phyloP scores from a whole-genome alignment of 768 basidiomycete species.

The Hypsizygus marmoreus region DNA sequence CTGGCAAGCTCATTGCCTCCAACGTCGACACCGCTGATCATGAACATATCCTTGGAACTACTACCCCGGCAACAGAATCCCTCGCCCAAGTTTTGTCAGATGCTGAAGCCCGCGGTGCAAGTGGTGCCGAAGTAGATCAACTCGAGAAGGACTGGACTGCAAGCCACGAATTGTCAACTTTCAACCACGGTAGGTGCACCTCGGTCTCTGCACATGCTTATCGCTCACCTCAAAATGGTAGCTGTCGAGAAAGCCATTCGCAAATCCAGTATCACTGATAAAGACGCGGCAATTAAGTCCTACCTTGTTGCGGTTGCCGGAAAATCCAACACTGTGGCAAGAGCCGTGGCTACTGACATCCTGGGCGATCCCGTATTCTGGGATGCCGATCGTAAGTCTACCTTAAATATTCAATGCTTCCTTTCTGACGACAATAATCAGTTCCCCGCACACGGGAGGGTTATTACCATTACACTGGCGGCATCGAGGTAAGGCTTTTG shows the following conservation, averaged over 20 bases:
- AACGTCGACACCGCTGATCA: constrained; percentile 85
- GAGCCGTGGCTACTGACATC: constrained; percentile 72
- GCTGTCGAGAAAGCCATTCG: constrained; percentile 63
- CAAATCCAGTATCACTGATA: constrained; percentile 49
- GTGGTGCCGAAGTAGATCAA: constrained; percentile 68
- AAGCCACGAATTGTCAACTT: constrained; percentile 72
- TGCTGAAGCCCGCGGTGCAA: constrained; percentile 64
- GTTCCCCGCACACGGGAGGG: constrained; percentile 90
- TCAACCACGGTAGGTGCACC: constrained; percentile 77
- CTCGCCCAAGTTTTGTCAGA: constrained; percentile 72
- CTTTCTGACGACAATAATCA: constrained; percentile 27
- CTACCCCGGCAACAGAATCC: constrained; percentile 43
- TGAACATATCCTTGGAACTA: constrained; percentile 71
- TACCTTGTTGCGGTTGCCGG: constrained; percentile 62
- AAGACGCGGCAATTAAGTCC: constrained; percentile 54
- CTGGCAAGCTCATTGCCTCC: constrained; percentile 79
- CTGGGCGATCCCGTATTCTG: constrained; percentile 73
- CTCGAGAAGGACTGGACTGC: constrained; percentile 79
- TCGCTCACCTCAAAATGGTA: constrained; percentile 27
- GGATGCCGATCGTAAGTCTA: constrained; percentile 81
- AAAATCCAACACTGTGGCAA: constrained; percentile 73
- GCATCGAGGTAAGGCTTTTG: constrained; percentile 53
- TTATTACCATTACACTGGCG: constrained; percentile 85
- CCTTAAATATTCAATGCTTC: neutral
- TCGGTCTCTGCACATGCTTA: neutral